Conservation (phyloP, 2,329 filamentous ascomycete genomes). For the Paramyrothecium sp. region DNA sequence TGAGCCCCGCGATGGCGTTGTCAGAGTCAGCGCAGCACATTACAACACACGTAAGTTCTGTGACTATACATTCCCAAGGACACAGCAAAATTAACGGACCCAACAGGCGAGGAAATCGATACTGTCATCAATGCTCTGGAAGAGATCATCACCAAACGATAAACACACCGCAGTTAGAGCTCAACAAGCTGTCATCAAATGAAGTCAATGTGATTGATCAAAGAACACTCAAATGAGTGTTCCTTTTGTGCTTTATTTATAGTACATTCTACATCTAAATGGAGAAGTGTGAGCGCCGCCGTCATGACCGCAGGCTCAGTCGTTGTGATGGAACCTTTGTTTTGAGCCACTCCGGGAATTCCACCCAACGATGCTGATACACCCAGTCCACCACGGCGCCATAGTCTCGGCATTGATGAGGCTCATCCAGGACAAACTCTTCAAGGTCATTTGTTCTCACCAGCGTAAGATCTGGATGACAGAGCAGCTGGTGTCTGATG, state of each 20-base stretch:
- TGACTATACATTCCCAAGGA: not conserved
- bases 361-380: constrained; percentile 12
- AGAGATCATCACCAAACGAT: not conserved
- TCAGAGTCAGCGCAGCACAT: constrained; percentile 70
- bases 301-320: too few relatives aligned
- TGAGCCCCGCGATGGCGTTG: constrained; percentile 56
- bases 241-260: too few relatives aligned
- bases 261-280: too few relatives aligned
- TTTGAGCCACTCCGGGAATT: constrained; percentile 7
- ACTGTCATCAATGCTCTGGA: constrained; percentile 1
- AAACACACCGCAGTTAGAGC: too few relatives aligned
- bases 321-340: not conserved
- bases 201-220: too few relatives aligned
- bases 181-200: too few relatives aligned
- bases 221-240: too few relatives aligned
- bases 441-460: constrained; percentile 10
- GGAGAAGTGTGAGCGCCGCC: too few relatives aligned
- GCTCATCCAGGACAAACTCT: constrained; percentile 10
- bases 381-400: constrained; percentile 10
- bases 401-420: constrained; percentile 10
- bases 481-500: constrained; percentile 10
- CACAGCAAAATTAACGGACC: rapidly evolving
- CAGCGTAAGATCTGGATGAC: constrained; percentile 10
- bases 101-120: constrained; percentile 4
- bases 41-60: constrained; percentile 65